Percentiles rank a stretch among this genome's conserved stretches.
These are phyloP conservation scores for Pleurotus cornucopiae DNA, from an alignment of 768 basidiomycete genomes.

Conservation along the genomic window DNA sequence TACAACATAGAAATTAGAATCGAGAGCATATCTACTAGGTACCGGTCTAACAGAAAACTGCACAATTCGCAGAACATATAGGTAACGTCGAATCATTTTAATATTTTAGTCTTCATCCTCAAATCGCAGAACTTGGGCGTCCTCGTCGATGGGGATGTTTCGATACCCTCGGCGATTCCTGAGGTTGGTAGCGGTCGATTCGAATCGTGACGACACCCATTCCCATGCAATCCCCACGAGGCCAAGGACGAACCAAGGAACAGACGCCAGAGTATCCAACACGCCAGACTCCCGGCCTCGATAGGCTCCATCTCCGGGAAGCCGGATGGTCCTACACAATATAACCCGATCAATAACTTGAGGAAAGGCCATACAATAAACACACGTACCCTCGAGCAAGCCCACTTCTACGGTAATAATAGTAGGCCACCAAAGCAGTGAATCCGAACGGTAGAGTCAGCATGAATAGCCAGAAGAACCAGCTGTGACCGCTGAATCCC, in stretches of 20 bases:
- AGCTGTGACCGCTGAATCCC: conserved; percentile 67
- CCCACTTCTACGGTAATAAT: conserved; percentile 77
- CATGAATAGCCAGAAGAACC: conserved; percentile 82
- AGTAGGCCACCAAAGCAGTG: conserved; percentile 73
- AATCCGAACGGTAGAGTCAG: conserved; percentile 73
- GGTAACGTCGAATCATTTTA: too few species aligned
- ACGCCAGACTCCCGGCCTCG: conserved; percentile 33
- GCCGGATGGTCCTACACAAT: conserved; percentile 61
- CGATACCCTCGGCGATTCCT: conserved; percentile 64
- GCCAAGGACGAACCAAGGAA: conserved; percentile 89
- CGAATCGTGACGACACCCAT: conserved; percentile 49
- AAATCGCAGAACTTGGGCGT: conserved; percentile 81
- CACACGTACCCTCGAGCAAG: conserved; percentile 65
- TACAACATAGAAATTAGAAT: too few species aligned
- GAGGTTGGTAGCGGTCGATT: conserved; percentile 31
- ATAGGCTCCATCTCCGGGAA: conserved; percentile 52
- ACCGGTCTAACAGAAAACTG: too few species aligned
- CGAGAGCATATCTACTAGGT: too few species aligned
- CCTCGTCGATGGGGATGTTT: conserved; percentile 79
- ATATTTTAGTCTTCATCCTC: conserved; percentile 62
- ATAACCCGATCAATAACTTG: conserved; percentile 9
- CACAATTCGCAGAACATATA: too few species aligned
- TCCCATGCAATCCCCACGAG: conserved; percentile 70
- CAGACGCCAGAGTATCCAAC: conserved; percentile 74
- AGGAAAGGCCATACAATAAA: neutral